A percentile compares a stretch with the other conserved stretches of the same genome.
Evolutionary conservation across 176 grass and related monocot genomes (phyloP).

Genomic region (Ensete ventricosum): DNA sequence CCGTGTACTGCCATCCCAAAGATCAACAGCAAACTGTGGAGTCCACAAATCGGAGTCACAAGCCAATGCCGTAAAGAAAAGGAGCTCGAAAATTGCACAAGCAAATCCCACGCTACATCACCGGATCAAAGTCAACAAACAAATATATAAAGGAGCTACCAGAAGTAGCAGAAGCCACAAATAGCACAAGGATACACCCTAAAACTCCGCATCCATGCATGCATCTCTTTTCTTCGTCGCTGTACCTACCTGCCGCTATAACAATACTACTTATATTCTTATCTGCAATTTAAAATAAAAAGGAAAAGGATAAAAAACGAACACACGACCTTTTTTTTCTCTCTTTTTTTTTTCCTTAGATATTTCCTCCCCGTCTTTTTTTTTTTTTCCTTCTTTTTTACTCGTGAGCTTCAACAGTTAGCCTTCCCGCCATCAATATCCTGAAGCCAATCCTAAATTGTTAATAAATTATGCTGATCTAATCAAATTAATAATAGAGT

Average conservation of each 20-base stretch:
- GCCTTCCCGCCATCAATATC: conserved; percentile 5
- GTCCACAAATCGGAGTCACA: not conserved
- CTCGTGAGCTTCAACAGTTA: not conserved
- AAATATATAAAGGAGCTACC: not conserved
- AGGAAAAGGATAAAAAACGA: not conserved
- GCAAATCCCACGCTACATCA: not conserved
- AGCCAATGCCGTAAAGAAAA: not conserved
- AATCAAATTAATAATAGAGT: not conserved
- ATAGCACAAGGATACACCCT: conserved; percentile 72
- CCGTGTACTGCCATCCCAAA: not conserved
- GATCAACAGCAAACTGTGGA: not conserved
- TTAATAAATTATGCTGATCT: not conserved
- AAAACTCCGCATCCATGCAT: conserved; percentile 85
- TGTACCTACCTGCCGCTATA: conserved; percentile 30
- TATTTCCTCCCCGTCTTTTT: not conserved
- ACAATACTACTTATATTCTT: conserved; percentile 26
- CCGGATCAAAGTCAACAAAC: conserved; percentile 15
- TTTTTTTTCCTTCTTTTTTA: not conserved
- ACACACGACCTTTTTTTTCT: conserved; percentile 10
- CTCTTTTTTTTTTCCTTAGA: conserved; percentile 5
- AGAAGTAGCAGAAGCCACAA: conserved; percentile 22
- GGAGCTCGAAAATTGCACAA: not conserved
- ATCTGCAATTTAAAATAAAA: not conserved
- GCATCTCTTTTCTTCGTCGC: conserved; percentile 28
- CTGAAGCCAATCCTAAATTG: conserved; percentile 3